Evolutionary conservation across 345 rosid species (phyloP), one percentile per base, ranked within the genome.

Genomic region (Dipteronia dyeriana): DNA sequence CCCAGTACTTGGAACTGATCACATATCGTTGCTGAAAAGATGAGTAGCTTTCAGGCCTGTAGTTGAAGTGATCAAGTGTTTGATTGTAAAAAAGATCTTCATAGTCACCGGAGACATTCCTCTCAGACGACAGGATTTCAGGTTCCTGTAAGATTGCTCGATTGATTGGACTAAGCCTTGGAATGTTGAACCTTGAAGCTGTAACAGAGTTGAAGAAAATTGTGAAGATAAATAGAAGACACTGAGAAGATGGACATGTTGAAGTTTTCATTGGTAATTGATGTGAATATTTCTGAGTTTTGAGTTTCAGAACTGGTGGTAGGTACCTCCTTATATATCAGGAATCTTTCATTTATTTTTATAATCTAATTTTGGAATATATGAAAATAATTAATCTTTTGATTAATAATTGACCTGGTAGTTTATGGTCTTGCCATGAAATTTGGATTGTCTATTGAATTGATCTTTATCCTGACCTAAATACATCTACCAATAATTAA

Each of bases 51-150:
- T 87, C 80, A 5, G 85, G 88, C 49, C 38, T 75, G 31, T 76
- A 87, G 67, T 76, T 84, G 87, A 87, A 87, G 77, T 88, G 87
- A 65, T 88, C 87, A 16, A 88, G 81, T 17, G 91, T 81, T 69
- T 86, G 89, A 2, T 62, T 63, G 82, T 79, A 34, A 34, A 34
- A 34, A 34, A 34, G 38, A 34, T 34, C 38, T 34, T 34, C 38
- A 4, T 34, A 34, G 38, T 34, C 38, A 34, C 38, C 38, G 6
- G 38, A 34, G 38, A 34, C 4, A 34, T 34, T 34, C 38, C 38
- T 34, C 38, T 34, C 38, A 34, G 38, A 34, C 6, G 38, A 34
- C 38, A 53, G 4, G 66, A 23, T n/a, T 13, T 70, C 57, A 3
- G 51, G 43, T 31, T 79, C 67, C 41, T n/a, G 51, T 16, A 47